Conservation (phyloP, 176 grass and related monocot species). For the Phoenix dactylifera region DNA sequence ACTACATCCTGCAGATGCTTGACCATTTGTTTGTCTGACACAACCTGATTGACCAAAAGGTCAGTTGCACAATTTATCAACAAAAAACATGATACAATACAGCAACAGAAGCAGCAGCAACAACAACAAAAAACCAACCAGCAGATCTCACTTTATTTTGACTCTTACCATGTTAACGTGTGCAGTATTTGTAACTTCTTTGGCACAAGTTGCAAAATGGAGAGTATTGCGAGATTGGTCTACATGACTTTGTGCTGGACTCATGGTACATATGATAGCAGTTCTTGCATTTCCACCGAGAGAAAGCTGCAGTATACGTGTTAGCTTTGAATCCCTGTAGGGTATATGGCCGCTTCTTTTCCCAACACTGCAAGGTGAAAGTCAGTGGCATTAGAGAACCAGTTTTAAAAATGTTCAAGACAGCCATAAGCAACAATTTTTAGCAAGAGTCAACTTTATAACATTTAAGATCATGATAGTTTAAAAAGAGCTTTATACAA, state of each 20-base stretch:
- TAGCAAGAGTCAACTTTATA: too few species aligned
- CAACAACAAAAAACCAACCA: not conserved
- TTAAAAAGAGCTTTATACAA: too few species aligned
- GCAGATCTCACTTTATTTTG: not conserved
- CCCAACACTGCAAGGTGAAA: conserved; percentile 44
- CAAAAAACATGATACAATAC: not conserved
- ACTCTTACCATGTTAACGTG: conserved; percentile 91
- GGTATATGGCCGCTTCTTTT: conserved; percentile 87
- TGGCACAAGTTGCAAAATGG: conserved; percentile 87
- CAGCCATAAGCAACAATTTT: too few species aligned
- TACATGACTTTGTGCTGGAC: conserved; percentile 67
- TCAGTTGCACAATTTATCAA: conserved; percentile 1
- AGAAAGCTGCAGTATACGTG: conserved; percentile 88
- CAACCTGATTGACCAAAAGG: conserved; percentile 42
- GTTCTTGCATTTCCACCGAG: conserved; percentile 94
- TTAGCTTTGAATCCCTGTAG: conserved; percentile 88
- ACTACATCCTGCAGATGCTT: conserved; percentile 85
- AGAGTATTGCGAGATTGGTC: conserved; percentile 95
- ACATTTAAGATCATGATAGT: too few species aligned
- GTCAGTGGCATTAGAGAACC: too few species aligned
- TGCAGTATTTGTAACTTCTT: conserved; percentile 85
- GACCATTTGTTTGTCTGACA: conserved; percentile 87
- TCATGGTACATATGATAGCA: conserved; percentile 97
- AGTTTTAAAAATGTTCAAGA: too few species aligned
- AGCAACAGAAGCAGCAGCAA: not conserved